phyloP scores from a whole-genome alignment of 2,329 filamentous ascomycete genomes.

The Fusarium beomiforme region DNA sequence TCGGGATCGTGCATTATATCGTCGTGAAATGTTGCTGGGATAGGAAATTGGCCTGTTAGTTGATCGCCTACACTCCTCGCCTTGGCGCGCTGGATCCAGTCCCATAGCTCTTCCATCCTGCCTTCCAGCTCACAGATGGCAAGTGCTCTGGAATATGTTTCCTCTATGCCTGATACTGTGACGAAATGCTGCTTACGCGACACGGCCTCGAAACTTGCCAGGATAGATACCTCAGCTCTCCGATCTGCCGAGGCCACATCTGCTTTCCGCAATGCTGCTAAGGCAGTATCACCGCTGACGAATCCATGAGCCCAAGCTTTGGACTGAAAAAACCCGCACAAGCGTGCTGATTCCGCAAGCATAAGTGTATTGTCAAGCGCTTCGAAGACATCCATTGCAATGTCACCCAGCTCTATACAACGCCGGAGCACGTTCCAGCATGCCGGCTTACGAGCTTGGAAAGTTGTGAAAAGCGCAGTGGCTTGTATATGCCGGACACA shows the following conservation, averaged over 20 bases:
- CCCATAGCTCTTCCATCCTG: background rate
- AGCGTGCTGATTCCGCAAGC: background rate
- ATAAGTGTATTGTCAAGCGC: background rate
- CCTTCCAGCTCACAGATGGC: background rate
- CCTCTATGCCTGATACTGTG: background rate
- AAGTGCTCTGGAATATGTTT: background rate
- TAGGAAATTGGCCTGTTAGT: background rate
- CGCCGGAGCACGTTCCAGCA: background rate
- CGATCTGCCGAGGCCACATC: background rate
- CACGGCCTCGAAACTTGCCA: background rate
- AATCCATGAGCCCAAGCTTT: background rate
- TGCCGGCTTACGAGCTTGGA: background rate
- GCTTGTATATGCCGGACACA: background rate
- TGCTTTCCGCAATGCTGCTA: background rate
- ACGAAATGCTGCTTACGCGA: background rate
- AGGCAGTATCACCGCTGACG: background rate
- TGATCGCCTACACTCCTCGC: background rate
- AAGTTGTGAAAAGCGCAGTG: background rate
- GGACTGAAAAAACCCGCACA: background rate
- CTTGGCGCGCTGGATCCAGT: background rate
- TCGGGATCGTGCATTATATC: background rate
- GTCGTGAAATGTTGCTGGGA: background rate
- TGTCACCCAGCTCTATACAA: background rate
- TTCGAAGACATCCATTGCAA: background rate
- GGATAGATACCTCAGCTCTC: background rate